These are phyloP conservation scores for Ophiobolus disseminans DNA, from an alignment of 2,329 filamentous ascomycete species.

Conservation along the genomic window DNA sequence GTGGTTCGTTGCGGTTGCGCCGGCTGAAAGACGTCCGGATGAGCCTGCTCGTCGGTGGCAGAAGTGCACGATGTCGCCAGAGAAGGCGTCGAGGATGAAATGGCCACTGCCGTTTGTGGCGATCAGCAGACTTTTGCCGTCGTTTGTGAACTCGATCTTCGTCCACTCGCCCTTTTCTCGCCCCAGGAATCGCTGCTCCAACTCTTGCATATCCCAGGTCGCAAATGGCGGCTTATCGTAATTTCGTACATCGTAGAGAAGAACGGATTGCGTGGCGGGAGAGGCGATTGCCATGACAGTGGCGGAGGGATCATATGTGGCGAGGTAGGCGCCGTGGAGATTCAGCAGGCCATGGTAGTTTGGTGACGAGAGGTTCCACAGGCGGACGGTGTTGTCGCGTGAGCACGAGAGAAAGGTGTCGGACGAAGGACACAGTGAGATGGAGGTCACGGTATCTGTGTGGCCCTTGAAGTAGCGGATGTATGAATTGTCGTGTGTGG, in stretches of 20 bases:
- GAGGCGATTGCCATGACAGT: conserved; percentile 90
- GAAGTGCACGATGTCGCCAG: conserved; percentile 78
- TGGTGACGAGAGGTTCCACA: conserved; percentile 87
- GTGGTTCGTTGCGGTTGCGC: conserved; percentile 56
- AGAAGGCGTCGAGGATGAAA: conserved; percentile 92
- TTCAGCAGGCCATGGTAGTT: conserved; percentile 81
- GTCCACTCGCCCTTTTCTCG: conserved; percentile 74
- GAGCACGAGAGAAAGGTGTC: conserved; percentile 94
- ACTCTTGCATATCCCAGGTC: conserved; percentile 78
- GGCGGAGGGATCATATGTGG: conserved; percentile 90
- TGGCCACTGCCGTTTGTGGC: conserved; percentile 86
- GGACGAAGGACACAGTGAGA: conserved; percentile 82
- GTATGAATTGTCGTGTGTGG: conserved; percentile 93
- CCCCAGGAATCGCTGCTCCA: conserved; percentile 58
- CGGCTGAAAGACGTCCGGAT: conserved; percentile 56
- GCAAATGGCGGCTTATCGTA: conserved; percentile 91
- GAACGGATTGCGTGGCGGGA: conserved; percentile 76
- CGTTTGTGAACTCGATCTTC: conserved; percentile 93
- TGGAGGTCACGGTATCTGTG: conserved; percentile 79
- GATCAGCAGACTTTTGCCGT: conserved; percentile 85
- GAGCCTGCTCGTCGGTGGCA: conserved; percentile 58
- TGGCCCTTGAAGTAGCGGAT: conserved; percentile 96
- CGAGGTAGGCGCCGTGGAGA: conserved; percentile 79
- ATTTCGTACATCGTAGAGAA: conserved; percentile 92
- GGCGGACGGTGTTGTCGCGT: conserved; percentile 85